Conservation (phyloP, 768 basidiomycete species). For the Boletus sp. region DNA sequence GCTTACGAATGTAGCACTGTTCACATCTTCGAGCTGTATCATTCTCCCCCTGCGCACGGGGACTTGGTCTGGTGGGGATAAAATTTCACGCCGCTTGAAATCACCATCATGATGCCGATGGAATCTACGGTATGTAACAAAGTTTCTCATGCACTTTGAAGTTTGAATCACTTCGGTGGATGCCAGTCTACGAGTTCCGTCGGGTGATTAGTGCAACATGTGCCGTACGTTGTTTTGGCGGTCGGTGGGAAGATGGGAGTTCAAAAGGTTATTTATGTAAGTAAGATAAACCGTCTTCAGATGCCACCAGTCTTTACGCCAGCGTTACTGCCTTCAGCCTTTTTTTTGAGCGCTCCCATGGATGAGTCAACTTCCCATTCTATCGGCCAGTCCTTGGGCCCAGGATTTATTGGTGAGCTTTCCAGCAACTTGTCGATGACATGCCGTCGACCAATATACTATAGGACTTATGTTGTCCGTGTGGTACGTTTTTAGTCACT, state of each 20-base stretch:
- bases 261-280: not conserved
- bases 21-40: too few species aligned
- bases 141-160: not conserved
- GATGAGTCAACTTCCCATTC: not conserved
- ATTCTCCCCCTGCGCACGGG: too few species aligned
- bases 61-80: not conserved
- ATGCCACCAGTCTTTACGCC: not conserved
- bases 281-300: not conserved
- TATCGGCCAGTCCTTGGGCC: not conserved
- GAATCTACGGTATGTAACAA: too few species aligned
- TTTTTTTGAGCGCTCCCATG: not conserved
- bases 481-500: not conserved
- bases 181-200: too few species aligned
- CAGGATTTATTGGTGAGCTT: slow-evolving; percentile 5
- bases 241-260: not conserved
- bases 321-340: not conserved
- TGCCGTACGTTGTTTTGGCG: not conserved
- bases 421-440: not conserved
- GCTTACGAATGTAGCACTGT: too few species aligned
- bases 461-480: not conserved
- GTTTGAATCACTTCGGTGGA: too few species aligned
- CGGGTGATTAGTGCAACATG: too few species aligned
- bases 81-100: not conserved
- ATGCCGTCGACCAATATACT: not conserved
- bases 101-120: too few species aligned